phyloP scores from a whole-genome alignment of 73 alveolate species.

The Symbiodinium natans region DNA sequence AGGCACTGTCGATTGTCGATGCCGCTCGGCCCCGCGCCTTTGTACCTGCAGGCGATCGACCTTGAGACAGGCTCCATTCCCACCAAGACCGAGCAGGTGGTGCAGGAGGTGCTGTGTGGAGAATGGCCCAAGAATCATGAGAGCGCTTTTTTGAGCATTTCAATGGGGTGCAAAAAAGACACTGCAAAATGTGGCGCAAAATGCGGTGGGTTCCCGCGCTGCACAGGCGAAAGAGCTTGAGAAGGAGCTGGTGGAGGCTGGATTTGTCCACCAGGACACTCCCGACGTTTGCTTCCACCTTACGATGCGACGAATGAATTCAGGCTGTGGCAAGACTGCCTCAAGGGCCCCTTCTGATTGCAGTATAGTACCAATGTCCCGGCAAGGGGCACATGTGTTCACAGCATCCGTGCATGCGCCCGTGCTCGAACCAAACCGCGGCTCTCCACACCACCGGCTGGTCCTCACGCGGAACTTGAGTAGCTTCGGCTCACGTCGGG shows the following conservation, averaged over 20 bases:
- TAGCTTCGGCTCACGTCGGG: no score
- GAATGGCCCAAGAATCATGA: neutral
- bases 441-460: neutral
- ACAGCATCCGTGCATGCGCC: no score
- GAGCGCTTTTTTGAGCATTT: neutral
- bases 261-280: constrained; percentile 10
- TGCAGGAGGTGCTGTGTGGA: neutral
- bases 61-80: constrained; percentile 3
- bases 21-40: neutral
- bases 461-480: neutral
- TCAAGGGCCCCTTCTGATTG: neutral
- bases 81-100: neutral
- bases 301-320: neutral
- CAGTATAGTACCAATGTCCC: neutral
- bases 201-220: neutral
- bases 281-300: no score
- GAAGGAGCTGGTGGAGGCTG: constrained; percentile 29
- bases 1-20: neutral
- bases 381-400: no score
- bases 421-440: no score
- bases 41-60: constrained; percentile 4
- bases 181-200: neutral
- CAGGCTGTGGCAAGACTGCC: neutral
- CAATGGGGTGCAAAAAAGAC: neutral
- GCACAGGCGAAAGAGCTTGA: constrained; percentile 12